These are phyloP conservation scores for Xylaria sp. DNA, from an alignment of 2,329 filamentous ascomycete species.

Conservation along the genomic window DNA sequence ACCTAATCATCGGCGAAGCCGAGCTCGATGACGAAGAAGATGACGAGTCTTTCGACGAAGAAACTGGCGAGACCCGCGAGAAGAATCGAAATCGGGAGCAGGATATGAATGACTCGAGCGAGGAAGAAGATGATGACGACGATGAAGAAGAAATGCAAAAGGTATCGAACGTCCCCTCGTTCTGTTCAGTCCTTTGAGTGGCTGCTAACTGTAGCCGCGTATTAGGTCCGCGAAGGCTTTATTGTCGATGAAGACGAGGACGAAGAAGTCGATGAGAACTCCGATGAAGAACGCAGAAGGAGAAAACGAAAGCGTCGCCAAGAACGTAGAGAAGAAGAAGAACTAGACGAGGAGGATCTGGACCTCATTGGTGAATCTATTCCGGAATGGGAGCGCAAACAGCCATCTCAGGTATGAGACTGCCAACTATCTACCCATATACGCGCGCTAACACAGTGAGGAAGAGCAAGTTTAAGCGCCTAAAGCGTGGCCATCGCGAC, in stretches of 20 bases:
- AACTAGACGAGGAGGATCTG: conserved; percentile 94
- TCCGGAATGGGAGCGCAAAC: conserved; percentile 74
- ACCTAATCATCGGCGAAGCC: conserved; percentile 86
- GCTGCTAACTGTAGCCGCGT: conserved; percentile 37
- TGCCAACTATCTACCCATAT: not conserved
- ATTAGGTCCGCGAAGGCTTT: conserved; percentile 89
- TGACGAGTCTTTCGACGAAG: conserved; percentile 84
- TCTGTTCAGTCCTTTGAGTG: no score
- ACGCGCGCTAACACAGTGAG: conserved; percentile 31
- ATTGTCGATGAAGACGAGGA: conserved; percentile 93
- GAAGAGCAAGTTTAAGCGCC: conserved; percentile 92
- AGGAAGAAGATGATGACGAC: conserved; percentile 92
- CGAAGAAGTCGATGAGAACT: conserved; percentile 72
- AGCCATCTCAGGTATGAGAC: conserved; percentile 74
- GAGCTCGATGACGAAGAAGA: conserved; percentile 88
- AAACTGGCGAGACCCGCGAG: conserved; percentile 69
- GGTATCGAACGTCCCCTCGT: conserved; percentile 59
- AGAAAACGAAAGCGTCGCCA: conserved; percentile 79
- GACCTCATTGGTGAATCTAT: conserved; percentile 91
- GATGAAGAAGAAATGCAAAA: conserved; percentile 85
- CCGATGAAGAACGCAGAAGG: conserved; percentile 69
- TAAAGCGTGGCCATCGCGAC: conserved; percentile 89
- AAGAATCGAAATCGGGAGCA: conserved; percentile 57
- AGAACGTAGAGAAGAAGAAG: conserved; percentile 86
- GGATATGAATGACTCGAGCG: conserved; percentile 83